Evolutionary conservation across 169 alveolate genomes (phyloP).

Genomic region (Cryptosporidium ryanae): DNA sequence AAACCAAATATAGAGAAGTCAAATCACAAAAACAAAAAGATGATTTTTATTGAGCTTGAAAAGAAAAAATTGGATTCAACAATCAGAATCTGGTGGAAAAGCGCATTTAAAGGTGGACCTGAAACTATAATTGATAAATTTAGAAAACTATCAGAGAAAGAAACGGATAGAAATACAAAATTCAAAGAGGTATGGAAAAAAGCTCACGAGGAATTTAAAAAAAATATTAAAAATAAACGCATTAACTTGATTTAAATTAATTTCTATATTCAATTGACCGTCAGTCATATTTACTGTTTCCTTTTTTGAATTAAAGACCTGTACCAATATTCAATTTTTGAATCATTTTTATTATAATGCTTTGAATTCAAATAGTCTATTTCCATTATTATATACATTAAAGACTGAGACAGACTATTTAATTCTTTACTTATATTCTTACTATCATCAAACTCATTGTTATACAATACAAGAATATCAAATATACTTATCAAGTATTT

Average conservation of each 20-base stretch:
- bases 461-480: slow-evolving; percentile 46
- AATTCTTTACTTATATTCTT: not conserved
- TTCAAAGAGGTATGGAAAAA: slow-evolving; percentile 32
- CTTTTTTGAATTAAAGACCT: slow-evolving; percentile 19
- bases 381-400: slow-evolving; percentile 20
- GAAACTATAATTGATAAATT: slow-evolving; percentile 6
- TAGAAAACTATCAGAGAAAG: slow-evolving; percentile 1
- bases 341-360: not conserved
- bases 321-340: slow-evolving; percentile 9
- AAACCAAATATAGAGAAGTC: not conserved
- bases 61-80: slow-evolving; percentile 13
- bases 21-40: not conserved
- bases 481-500: slow-evolving; percentile 17
- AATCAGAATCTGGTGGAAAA: slow-evolving; percentile 65
- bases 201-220: slow-evolving; percentile 41
- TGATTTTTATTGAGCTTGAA: slow-evolving; percentile 32
- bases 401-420: slow-evolving; percentile 3
- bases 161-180: slow-evolving; percentile 23
- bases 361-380: too few relatives aligned
- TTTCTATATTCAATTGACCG: not conserved
- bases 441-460: slow-evolving; percentile 4
- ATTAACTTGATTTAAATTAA: not conserved
- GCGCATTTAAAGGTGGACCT: slow-evolving; percentile 33
- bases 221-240: slow-evolving; percentile 9
- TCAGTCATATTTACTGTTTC: not conserved